A percentile compares a stretch with the other conserved stretches of the same genome.
Conservation (phyloP, 768 basidiomycete genomes). For the Collybia sp. region DNA sequence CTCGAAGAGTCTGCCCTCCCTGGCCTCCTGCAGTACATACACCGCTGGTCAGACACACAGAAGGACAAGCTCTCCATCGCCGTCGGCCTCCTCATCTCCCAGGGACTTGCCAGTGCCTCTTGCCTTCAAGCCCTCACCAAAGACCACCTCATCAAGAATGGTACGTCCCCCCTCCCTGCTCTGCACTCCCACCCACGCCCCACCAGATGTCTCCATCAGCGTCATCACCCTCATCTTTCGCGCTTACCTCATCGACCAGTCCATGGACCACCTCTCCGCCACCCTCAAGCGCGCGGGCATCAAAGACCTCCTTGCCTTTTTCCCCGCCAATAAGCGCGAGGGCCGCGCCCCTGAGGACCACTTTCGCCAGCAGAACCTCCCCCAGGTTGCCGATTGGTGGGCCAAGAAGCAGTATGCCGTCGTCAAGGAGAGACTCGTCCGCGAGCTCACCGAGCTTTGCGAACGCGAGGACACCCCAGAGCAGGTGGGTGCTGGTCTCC, state of each 20-base stretch:
- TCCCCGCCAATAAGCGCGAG: constrained; percentile 80
- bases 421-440: constrained; percentile 73
- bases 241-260: constrained; percentile 74
- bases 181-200: constrained; percentile 1
- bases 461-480: constrained; percentile 66
- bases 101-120: constrained; percentile 73
- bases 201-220: constrained; percentile 67
- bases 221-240: constrained; percentile 79
- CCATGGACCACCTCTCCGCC: constrained; percentile 84
- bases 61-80: constrained; percentile 82
- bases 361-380: constrained; percentile 76
- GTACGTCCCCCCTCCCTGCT: constrained; percentile 30
- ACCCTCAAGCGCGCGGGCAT: constrained; percentile 82
- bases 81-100: constrained; percentile 77
- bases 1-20: constrained; percentile 85
- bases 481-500: constrained; percentile 47
- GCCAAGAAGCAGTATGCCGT: constrained; percentile 83
- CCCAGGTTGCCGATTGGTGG: constrained; percentile 91
- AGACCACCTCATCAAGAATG: constrained; percentile 95
- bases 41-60: constrained; percentile 75
- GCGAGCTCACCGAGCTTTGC: constrained; percentile 63
- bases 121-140: constrained; percentile 83
- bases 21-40: constrained; percentile 80
- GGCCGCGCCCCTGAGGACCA: constrained; percentile 74
- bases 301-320: constrained; percentile 82